Evolutionary conservation across 164 flowering plant genomes (phyloP).

Genomic region (Aristolochia contorta): DNA sequence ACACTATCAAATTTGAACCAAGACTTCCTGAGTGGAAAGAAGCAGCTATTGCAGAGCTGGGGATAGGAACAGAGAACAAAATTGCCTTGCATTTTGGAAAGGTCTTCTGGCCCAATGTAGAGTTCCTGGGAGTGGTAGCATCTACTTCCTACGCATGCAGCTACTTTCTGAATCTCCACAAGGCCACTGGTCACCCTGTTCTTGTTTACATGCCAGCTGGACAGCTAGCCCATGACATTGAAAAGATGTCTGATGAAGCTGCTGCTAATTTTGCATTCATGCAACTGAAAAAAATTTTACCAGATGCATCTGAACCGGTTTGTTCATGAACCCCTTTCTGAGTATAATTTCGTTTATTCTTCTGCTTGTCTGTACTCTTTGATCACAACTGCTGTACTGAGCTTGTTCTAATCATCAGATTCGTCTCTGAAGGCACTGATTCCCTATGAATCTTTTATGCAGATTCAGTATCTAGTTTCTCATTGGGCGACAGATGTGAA

Average conservation of each 20-base stretch:
- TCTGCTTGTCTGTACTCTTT: too few species aligned
- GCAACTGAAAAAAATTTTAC: constrained; percentile 80
- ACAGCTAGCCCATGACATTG: constrained; percentile 69
- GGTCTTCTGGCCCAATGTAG: constrained; percentile 98
- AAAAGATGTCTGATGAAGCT: constrained; percentile 87
- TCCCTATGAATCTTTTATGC: constrained; percentile 12
- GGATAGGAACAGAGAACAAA: constrained; percentile 87
- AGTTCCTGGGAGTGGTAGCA: constrained; percentile 88
- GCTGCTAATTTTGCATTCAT: constrained; percentile 80
- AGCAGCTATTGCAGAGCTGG: constrained; percentile 67
- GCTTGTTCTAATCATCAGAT: too few species aligned
- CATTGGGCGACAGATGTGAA: constrained; percentile 81
- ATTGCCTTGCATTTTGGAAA: constrained; percentile 72
- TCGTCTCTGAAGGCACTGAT: too few species aligned
- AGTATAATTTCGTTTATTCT: not conserved
- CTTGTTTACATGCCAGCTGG: constrained; percentile 99
- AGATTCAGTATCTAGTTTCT: constrained; percentile 89
- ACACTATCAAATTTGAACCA: constrained; percentile 68
- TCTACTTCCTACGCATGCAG: constrained; percentile 79
- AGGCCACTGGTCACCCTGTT: constrained; percentile 84
- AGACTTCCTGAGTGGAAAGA: constrained; percentile 87
- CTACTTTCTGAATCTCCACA: constrained; percentile 92
- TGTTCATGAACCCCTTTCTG: constrained; percentile 1
- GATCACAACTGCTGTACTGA: too few species aligned
- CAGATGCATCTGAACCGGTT: constrained; percentile 81